Evolutionary conservation across 495 filamentous ascomycete genomes (phyloP).

Genomic region (Penicillium daleae): DNA sequence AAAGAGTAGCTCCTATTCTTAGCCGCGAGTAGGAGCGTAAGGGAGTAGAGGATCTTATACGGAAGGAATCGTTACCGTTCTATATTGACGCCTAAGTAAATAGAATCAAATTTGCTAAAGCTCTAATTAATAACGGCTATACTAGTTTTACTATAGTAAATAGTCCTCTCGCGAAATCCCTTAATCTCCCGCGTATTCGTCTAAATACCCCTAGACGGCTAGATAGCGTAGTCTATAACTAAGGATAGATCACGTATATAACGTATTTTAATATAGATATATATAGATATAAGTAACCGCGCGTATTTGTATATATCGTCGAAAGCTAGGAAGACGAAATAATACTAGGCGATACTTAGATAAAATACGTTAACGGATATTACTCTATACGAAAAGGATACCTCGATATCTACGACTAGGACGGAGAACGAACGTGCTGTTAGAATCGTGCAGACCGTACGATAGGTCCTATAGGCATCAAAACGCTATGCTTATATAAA

Average conservation of each 20-base stretch:
- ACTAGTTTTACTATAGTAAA: neutral
- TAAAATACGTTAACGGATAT: neutral
- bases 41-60: neutral
- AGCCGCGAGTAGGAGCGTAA: conserved; percentile 2
- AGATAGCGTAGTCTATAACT: neutral
- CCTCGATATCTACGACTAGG: neutral
- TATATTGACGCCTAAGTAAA: neutral
- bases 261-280: neutral
- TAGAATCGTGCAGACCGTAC: neutral
- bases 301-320: neutral
- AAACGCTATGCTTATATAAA: neutral
- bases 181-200: conserved; percentile 7
- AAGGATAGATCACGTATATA: neutral
- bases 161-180: neutral
- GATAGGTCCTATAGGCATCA: neutral
- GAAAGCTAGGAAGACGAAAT: neutral
- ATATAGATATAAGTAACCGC: neutral
- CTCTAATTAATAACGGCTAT: neutral
- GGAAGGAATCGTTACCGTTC: neutral
- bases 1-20: conserved; percentile 3
- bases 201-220: neutral
- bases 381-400: neutral
- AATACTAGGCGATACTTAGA: neutral
- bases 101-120: conserved; percentile 2
- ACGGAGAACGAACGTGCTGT: neutral